Conservation (phyloP, 768 basidiomycete genomes). For the Leccinellum rugosiceps region DNA sequence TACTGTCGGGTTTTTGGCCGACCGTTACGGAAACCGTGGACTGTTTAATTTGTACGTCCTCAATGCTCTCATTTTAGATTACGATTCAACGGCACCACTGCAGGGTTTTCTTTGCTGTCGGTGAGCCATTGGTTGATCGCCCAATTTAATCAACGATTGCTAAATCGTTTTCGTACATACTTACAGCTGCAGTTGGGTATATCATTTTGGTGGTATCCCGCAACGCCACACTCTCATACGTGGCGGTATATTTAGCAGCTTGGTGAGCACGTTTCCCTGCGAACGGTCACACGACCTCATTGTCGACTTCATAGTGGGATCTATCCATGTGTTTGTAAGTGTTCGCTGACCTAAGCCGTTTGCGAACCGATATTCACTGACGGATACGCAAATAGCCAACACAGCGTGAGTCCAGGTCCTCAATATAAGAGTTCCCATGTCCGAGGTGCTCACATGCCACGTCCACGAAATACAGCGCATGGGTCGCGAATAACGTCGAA, state of each 20-base stretch:
- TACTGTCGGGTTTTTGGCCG: conserved; percentile 58
- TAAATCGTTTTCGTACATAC: not conserved
- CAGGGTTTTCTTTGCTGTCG: conserved; percentile 28
- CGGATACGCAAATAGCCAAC: conserved; percentile 42
- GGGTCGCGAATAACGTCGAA: conserved; percentile 70
- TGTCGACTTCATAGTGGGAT: conserved; percentile 49
- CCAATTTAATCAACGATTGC: not conserved
- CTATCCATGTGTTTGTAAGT: conserved; percentile 68
- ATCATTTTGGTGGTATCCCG: conserved; percentile 66
- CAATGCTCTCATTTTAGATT: not conserved
- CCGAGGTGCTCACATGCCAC: not conserved
- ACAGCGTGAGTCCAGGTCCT: conserved; percentile 41
- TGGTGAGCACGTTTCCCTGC: conserved; percentile 39
- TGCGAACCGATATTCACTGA: not conserved
- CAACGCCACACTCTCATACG: conserved; percentile 63
- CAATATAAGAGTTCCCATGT: not conserved
- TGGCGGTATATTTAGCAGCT: conserved; percentile 68
- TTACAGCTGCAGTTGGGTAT: conserved; percentile 55
- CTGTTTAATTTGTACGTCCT: conserved; percentile 57
- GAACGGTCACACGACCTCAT: not conserved
- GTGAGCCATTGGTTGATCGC: conserved; percentile 10
- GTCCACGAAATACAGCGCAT: conserved; percentile 33
- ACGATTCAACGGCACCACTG: not conserved
- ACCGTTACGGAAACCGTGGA: conserved; percentile 57
- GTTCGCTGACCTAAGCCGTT: not conserved